Evolutionary conservation across 257 asterid genomes (phyloP), one percentile per base, ranked within the genome.

Genomic region (Echites panduratus): DNA sequence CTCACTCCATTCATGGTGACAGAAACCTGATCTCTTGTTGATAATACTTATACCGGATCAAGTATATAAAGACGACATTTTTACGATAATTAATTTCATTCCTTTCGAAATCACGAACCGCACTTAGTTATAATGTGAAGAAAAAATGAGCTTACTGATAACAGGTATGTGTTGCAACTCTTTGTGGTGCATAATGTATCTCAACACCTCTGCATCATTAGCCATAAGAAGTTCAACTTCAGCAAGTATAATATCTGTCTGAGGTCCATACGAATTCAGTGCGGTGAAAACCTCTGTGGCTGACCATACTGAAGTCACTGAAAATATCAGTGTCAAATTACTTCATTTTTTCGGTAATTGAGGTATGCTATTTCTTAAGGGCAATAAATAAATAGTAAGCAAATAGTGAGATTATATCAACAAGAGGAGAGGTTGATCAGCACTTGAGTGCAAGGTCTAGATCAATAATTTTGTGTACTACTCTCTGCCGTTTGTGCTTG

Each of bases 221-320:
- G 82, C 86, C 86, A 89, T 89, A 13, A 86, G 77, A 57, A 89
- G 84, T 54, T 76, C 77, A 29, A 84, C 89, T 68, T 84, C 87
- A 1, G 86, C 88, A 8, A 91, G 89, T 50, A 89, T 86, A 40
- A 91, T 81, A 43, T 91, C 87, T 9, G 84, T 75, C 4, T 49
- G 73, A 67, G 85, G 85, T 53, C 92, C 94, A 56, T 82, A 75
- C 9, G 84, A 79, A 16, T 77, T 77, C 76, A 91, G 67, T 35
- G 84, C 82, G 52, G 81, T 82, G 9, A 81, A 66, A 17, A 86
- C 81, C 52, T 84, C 87, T 19, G 75, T 57, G 6, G 79, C 85
- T 47, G 89, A 82, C 79, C 85, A 78, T 20, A 84, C 87, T 44
- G 91, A 80, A 38, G 81, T 83, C 67, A 90, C 97, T 90, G 84